Conservation (phyloP, 2,329 filamentous ascomycete genomes). For the Ceratocystis lukuohia region DNA sequence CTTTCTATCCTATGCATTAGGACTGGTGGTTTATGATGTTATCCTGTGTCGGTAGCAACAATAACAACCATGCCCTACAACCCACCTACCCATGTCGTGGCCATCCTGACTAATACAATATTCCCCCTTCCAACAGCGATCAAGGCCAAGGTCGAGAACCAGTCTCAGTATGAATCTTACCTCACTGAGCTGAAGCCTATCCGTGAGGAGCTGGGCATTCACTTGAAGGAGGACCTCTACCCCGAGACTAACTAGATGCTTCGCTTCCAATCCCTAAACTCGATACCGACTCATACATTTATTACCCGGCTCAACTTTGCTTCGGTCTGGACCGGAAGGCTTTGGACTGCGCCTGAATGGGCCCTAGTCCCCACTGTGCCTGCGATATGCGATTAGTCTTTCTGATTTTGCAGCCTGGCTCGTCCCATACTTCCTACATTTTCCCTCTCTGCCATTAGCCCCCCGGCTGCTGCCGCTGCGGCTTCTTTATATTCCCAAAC, state of each 20-base stretch:
- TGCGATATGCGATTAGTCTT: slow-evolving; percentile 10
- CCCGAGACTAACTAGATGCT: slow-evolving; percentile 44
- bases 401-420: slow-evolving; percentile 11
- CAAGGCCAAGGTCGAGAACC: slow-evolving; percentile 99
- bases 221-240: slow-evolving; percentile 86
- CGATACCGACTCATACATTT: slow-evolving; percentile 5
- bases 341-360: slow-evolving; percentile 6
- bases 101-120: neutral
- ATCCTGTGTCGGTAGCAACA: neutral
- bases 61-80: neutral
- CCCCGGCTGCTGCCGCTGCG: neutral
- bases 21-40: no score
- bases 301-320: neutral
- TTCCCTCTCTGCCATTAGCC: neutral
- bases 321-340: slow-evolving; percentile 9
- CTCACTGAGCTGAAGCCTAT: slow-evolving; percentile 84
- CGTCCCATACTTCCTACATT: neutral
- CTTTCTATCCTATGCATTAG: neutral
- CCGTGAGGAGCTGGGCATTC: slow-evolving; percentile 83
- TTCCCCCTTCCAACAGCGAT: slow-evolving; percentile 48
- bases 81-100: neutral
- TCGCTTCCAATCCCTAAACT: neutral
- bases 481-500: slow-evolving; percentile 5
- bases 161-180: slow-evolving; percentile 92
- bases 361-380: neutral